A percentile compares a stretch with the other conserved stretches of the same genome.
phyloP scores from a whole-genome alignment of 2,329 filamentous ascomycete species.

The Escovopsis sp. region DNA sequence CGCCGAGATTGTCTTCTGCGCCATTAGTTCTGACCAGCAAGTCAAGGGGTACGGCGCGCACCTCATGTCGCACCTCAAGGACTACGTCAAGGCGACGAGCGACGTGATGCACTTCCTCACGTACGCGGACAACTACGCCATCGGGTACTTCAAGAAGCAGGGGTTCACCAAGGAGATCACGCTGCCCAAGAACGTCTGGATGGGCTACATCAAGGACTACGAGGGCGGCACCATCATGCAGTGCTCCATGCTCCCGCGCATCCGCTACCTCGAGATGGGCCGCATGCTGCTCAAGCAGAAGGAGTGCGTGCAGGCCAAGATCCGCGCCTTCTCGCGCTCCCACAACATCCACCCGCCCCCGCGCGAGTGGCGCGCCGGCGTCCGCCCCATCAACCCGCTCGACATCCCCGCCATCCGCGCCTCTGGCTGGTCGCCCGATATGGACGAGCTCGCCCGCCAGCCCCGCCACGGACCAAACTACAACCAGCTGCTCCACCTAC shows the following conservation, averaged over 20 bases:
- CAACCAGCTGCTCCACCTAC: constrained; percentile 79
- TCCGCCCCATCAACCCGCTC: constrained; percentile 67
- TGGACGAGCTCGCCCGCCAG: constrained; percentile 92
- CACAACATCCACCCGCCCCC: constrained; percentile 80
- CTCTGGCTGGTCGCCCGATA: constrained; percentile 90
- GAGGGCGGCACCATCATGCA: constrained; percentile 99
- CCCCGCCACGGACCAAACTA: constrained; percentile 94
- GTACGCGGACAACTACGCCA: constrained; percentile 97
- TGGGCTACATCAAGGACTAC: constrained; percentile 99
- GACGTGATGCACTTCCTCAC: constrained; percentile 98
- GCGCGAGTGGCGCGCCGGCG: constrained; percentile 66
- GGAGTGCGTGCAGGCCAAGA: constrained; percentile 88
- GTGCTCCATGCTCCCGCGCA: constrained; percentile 89
- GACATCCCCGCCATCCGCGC: constrained; percentile 77
- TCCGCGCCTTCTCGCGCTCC: constrained; percentile 75
- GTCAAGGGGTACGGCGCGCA: constrained; percentile 97
- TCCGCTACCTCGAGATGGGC: constrained; percentile 83
- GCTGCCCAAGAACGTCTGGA: constrained; percentile 79
- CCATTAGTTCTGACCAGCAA: constrained; percentile 93
- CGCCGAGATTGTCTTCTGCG: constrained; percentile 97
- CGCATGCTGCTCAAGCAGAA: constrained; percentile 97
- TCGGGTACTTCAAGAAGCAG: constrained; percentile 98
- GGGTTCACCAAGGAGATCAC: constrained; percentile 98
- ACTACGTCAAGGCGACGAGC: constrained; percentile 94
- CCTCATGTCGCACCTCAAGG: constrained; percentile 93